Evolutionary conservation across 1,139 yeast genomes (phyloP).

Genomic region (Candida tropicalis): DNA sequence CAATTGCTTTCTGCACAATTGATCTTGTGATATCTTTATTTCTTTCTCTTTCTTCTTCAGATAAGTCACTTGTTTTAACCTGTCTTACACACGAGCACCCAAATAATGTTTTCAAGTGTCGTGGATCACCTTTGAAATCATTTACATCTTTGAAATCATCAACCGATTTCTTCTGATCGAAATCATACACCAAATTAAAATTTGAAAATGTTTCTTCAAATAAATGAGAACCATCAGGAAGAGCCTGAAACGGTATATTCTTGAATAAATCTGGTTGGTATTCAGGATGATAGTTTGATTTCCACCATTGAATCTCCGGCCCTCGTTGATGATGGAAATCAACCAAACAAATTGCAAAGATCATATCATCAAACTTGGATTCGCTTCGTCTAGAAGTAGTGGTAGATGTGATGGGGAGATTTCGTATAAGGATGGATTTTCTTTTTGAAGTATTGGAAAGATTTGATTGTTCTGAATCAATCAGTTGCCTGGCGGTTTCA

Average conservation of each 20-base stretch:
- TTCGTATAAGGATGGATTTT: constrained; percentile 38
- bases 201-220: constrained; percentile 93
- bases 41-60: constrained; percentile 45
- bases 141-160: constrained; percentile 48
- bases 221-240: constrained; percentile 93
- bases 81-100: constrained; percentile 95
- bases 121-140: constrained; percentile 45
- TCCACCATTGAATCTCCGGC: constrained; percentile 94
- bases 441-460: constrained; percentile 16
- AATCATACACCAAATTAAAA: constrained; percentile 82
- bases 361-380: constrained; percentile 35
- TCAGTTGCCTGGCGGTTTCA: constrained; percentile 1
- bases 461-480: constrained; percentile 6
- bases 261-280: constrained; percentile 66
- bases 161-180: constrained; percentile 47
- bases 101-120: constrained; percentile 70
- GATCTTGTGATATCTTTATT: constrained; percentile 80
- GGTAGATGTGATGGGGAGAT: constrained; percentile 31
- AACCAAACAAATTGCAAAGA: constrained; percentile 86
- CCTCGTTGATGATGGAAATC: constrained; percentile 95
- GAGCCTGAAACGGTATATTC: constrained; percentile 88
- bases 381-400: constrained; percentile 3
- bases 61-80: constrained; percentile 63
- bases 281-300: constrained; percentile 57
- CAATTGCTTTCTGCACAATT: constrained; percentile 88